Evolutionary conservation across 192 early-diverging fungal species (phyloP).

Genomic region (Backusella sp.): DNA sequence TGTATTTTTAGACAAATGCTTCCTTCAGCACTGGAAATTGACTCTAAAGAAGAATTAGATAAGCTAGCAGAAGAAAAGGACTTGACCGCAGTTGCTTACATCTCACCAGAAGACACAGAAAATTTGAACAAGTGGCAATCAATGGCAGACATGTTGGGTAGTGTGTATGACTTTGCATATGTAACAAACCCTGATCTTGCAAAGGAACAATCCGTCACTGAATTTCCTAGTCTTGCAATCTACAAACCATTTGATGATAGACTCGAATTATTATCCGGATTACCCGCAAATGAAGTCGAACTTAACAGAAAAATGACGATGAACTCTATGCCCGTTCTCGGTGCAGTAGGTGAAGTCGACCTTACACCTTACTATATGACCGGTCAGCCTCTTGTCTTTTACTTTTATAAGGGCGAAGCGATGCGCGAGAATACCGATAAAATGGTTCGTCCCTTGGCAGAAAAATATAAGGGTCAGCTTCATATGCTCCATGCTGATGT

Average conservation of each 20-base stretch:
- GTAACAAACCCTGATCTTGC: constrained; percentile 57
- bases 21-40: not conserved
- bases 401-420: constrained; percentile 65
- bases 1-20: not conserved
- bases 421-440: constrained; percentile 48
- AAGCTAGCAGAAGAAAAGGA: not conserved
- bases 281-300: constrained; percentile 31
- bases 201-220: constrained; percentile 48
- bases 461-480: constrained; percentile 83
- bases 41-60: not conserved
- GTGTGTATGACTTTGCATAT: constrained; percentile 80
- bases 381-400: constrained; percentile 85
- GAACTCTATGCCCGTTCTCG: constrained; percentile 81
- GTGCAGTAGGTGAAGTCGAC: constrained; percentile 86
- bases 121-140: constrained; percentile 63
- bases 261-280: constrained; percentile 54
- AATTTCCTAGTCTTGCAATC: constrained; percentile 65
- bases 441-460: constrained; percentile 70
- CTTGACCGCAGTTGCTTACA: constrained; percentile 59
- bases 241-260: constrained; percentile 81
- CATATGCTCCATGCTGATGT: constrained; percentile 52
- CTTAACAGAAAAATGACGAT: constrained; percentile 69
- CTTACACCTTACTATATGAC: constrained; percentile 79
- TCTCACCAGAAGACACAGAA: constrained; percentile 56
- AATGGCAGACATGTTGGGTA: constrained; percentile 77